Percentiles rank a stretch among this genome's conserved stretches.
Conservation (phyloP, 441 rosid genomes). For the Rhodomyrtus psidioides region DNA sequence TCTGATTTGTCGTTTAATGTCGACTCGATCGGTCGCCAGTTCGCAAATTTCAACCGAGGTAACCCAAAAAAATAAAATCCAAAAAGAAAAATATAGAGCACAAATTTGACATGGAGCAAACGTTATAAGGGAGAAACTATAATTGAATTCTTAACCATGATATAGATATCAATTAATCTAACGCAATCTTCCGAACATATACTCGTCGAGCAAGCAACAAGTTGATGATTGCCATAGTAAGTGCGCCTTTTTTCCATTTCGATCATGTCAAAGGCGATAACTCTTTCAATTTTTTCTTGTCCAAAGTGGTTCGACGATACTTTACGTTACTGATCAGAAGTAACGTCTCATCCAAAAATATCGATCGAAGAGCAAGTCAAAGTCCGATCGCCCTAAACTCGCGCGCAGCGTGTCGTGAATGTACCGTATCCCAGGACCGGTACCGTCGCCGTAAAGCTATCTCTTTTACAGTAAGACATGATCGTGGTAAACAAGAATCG, state of each 20-base stretch:
- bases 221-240: neutral
- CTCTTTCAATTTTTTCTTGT: no score
- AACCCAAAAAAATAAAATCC: neutral
- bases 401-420: fast-evolving
- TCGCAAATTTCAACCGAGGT: neutral
- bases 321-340: neutral
- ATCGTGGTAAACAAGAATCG: neutral
- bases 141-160: neutral
- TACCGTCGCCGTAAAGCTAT: neutral
- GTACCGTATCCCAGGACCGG: fast-evolving
- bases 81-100: neutral
- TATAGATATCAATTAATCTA: no score
- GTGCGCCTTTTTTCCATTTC: fast-evolving
- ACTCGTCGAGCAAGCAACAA: neutral
- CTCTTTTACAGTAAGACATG: no score
- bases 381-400: neutral
- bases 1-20: neutral
- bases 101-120: neutral
- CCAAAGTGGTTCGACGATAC: fast-evolving
- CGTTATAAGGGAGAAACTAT: no score
- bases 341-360: neutral
- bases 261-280: fast-evolving
- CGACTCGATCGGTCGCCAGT: neutral
- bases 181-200: neutral
- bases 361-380: neutral